Evolutionary conservation across 805 yeast species (phyloP).

Genomic region (Myxozyma melibiosi): DNA sequence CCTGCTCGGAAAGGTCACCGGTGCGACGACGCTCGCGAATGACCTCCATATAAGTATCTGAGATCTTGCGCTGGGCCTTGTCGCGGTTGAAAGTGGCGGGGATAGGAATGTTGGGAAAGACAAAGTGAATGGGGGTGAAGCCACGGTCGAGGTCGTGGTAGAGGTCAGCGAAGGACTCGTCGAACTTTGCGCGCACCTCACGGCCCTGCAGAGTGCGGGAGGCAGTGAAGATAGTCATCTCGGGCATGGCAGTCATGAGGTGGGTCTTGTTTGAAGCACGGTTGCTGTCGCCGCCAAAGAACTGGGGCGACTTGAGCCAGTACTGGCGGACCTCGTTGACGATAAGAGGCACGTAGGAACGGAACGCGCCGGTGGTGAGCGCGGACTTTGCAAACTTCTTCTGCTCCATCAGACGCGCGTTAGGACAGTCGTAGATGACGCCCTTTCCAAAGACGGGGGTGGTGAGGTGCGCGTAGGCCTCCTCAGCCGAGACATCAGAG

Average conservation of each 20-base stretch:
- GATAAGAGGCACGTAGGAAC: slow-evolving; percentile 83
- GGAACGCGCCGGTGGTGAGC: slow-evolving; percentile 80
- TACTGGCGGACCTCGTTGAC: slow-evolving; percentile 73
- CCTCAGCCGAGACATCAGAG: slow-evolving; percentile 92
- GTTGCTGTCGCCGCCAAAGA: slow-evolving; percentile 44
- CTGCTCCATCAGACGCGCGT: slow-evolving; percentile 93
- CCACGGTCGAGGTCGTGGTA: slow-evolving; percentile 95
- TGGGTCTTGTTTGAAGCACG: slow-evolving; percentile 39
- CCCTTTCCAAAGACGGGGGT: slow-evolving; percentile 99
- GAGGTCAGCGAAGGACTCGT: slow-evolving; percentile 78
- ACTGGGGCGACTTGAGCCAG: slow-evolving; percentile 56
- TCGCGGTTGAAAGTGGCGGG: slow-evolving; percentile 85
- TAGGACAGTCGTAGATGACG: slow-evolving; percentile 96
- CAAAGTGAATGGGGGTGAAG: slow-evolving; percentile 93
- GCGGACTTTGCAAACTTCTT: slow-evolving; percentile 94
- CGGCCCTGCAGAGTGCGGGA: slow-evolving; percentile 88
- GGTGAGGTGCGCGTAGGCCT: slow-evolving; percentile 93
- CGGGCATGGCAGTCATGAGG: slow-evolving; percentile 86
- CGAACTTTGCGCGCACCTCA: slow-evolving; percentile 82
- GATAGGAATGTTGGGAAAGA: slow-evolving; percentile 89
- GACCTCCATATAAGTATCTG: slow-evolving; percentile 76
- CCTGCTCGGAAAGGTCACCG: slow-evolving; percentile 76
- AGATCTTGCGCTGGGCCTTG: slow-evolving; percentile 78
- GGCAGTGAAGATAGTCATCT: slow-evolving; percentile 94
- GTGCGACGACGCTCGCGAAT: slow-evolving; percentile 71